These are phyloP conservation scores for Fusarium nisikadoi DNA, from an alignment of 2,329 filamentous ascomycete species.

Conservation along the genomic window DNA sequence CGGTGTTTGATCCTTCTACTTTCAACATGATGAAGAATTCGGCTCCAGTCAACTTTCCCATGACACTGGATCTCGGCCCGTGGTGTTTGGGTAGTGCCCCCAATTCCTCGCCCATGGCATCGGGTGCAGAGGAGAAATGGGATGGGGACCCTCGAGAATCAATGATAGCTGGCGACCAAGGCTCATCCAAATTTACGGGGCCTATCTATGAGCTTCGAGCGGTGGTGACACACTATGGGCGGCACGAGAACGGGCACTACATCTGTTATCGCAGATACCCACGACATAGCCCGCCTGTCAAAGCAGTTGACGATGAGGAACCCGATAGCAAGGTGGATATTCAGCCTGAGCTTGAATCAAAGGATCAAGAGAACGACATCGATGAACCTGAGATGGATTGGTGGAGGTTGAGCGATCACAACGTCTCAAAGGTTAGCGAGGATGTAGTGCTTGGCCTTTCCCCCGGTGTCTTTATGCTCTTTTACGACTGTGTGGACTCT, in stretches of 20 bases:
- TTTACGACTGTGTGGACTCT: constrained; percentile 82
- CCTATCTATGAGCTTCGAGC: constrained; percentile 81
- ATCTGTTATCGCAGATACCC: constrained; percentile 86
- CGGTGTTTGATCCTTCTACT: constrained; percentile 86
- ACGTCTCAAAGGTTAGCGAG: constrained; percentile 79
- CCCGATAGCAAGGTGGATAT: constrained; percentile 20
- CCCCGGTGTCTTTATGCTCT: constrained; percentile 91
- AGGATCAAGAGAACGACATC: constrained; percentile 22
- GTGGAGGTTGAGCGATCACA: constrained; percentile 93
- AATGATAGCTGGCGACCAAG: constrained; percentile 72
- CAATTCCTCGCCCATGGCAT: not conserved
- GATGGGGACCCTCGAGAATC: constrained; percentile 73
- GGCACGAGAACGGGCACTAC: constrained; percentile 96
- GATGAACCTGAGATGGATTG: constrained; percentile 66
- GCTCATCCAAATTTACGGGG: constrained; percentile 63
- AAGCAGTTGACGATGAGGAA: constrained; percentile 15
- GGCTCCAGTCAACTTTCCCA: constrained; percentile 81
- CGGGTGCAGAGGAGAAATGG: constrained; percentile 70
- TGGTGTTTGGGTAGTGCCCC: constrained; percentile 79
- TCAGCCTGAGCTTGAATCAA: not conserved
- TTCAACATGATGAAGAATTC: constrained; percentile 86
- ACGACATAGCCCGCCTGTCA: constrained; percentile 31
- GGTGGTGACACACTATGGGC: constrained; percentile 87
- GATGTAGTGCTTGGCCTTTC: constrained; percentile 77
- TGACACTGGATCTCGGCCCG: constrained; percentile 77